These are phyloP conservation scores for Puccinia brachypodii DNA, from an alignment of 1,284 basidiomycete genomes.

Conservation along the genomic window DNA sequence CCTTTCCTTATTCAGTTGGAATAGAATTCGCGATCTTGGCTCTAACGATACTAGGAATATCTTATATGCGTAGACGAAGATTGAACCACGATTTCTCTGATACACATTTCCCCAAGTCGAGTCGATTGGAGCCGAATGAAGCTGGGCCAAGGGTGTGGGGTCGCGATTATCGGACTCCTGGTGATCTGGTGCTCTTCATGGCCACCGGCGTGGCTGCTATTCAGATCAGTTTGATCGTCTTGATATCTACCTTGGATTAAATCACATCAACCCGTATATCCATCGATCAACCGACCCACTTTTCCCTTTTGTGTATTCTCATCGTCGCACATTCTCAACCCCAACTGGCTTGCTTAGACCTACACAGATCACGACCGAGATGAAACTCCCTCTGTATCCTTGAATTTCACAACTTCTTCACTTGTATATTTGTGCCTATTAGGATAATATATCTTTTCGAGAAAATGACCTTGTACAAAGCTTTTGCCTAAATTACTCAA, in stretches of 20 bases:
- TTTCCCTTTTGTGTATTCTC: not conserved
- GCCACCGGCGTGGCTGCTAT: not conserved
- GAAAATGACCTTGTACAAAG: not conserved
- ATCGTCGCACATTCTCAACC: not conserved
- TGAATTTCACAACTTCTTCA: not conserved
- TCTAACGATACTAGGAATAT: slow-evolving; percentile 1
- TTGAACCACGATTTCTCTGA: slow-evolving; percentile 34
- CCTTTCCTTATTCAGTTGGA: slow-evolving; percentile 11
- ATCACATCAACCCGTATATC: not conserved
- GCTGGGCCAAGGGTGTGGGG: slow-evolving; percentile 14
- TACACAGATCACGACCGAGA: too few species aligned
- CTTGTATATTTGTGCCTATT: not conserved
- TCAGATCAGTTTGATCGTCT: slow-evolving; percentile 24
- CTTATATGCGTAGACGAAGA: slow-evolving; percentile 6
- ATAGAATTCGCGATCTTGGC: slow-evolving; percentile 2
- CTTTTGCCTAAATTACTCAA: not conserved
- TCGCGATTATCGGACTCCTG: slow-evolving; percentile 27
- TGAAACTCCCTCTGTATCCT: not conserved
- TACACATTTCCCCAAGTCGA: not conserved
- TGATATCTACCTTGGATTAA: not conserved
- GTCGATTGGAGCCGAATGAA: not conserved
- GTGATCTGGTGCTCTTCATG: slow-evolving; percentile 24
- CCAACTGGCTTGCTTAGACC: too few species aligned
- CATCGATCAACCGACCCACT: not conserved
- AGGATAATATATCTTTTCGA: not conserved